A percentile compares a stretch with the other conserved stretches of the same genome.
Evolutionary conservation across 2,329 filamentous ascomycete genomes (phyloP).

Genomic region (Cercospora zeina): DNA sequence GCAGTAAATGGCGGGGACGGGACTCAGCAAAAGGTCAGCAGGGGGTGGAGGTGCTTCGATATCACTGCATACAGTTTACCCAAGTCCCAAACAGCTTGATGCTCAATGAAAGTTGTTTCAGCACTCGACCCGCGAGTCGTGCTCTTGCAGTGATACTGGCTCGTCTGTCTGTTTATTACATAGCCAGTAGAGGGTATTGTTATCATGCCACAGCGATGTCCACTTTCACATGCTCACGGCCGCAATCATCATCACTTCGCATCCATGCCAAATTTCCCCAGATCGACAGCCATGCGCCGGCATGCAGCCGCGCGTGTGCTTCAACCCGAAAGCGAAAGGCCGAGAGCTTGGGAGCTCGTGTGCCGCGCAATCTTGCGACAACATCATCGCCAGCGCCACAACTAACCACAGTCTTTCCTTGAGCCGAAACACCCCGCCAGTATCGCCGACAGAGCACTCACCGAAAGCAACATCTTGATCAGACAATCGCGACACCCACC

Average conservation of each 20-base stretch:
- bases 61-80: background rate
- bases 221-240: background rate
- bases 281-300: constrained; percentile 10
- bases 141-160: background rate
- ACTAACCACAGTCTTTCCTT: constrained; percentile 10
- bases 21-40: background rate
- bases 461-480: background rate
- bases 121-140: background rate
- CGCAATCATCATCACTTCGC: background rate
- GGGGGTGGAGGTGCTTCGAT: background rate
- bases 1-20: constrained; percentile 60
- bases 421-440: background rate
- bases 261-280: constrained; percentile 10
- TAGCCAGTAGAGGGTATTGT: background rate
- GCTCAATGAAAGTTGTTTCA: background rate
- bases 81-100: background rate
- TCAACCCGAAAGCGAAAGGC: constrained; percentile 15
- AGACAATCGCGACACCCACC: background rate
- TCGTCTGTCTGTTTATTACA: background rate
- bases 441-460: background rate
- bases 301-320: constrained; percentile 10
- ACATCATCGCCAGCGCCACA: constrained; percentile 8
- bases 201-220: background rate
- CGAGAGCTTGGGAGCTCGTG: constrained; percentile 7
- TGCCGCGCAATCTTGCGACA: constrained; percentile 24